Base-by-base conservation (phyloP, 2,329 filamentous ascomycete genomes). In the Blastomyces gilchristii region DNA sequence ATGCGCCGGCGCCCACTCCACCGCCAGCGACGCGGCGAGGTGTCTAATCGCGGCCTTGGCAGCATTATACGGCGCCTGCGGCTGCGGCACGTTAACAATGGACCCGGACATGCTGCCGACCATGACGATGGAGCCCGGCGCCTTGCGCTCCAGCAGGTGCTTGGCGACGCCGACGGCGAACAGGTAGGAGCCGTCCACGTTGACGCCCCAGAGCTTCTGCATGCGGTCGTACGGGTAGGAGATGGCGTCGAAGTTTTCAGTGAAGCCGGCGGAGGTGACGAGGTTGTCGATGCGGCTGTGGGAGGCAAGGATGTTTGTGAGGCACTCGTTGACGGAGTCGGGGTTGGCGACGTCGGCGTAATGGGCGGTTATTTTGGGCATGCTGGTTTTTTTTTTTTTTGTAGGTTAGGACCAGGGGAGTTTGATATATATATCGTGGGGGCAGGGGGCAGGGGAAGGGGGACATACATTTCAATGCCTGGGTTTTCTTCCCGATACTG, bases 211-310 rank as follows among this genome's bases (percentile, higher is more conserved):
- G 18, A 97, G 85, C 81, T 96, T 95, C 76, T 92, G 86, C 77
- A 97, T 87, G 68, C 92, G 88, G 69, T 96, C 91, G 69, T 92
- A 85, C 0, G 92, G 92, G 78, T 97, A 97, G 68, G 87, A 86
- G 71, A 92, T 88, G 57, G 93, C 93, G 71, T 95, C 88, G 72
- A 91, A 95, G 80, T 97, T 97, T 80, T 97, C 93, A 16, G 90
- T 94, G 79, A 97, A 96, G 56, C 93, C 93, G 59, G 93, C 93
- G n/a, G 91, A 95, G 34, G 93, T 97, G 70, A 97, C 92, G 34
- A 97, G 83, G 76, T 90, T 87, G 78, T 96, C 91, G 69, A 97
- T 91, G 75, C 89, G 88, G 76, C 87, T 87, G 74, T 96, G 92
- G 64, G 83, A 77, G 58, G 79, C 70, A 60, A 93, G 73, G 68